phyloP scores from a whole-genome alignment of 179 eudicot species.

The Sideroxylon spinosum region DNA sequence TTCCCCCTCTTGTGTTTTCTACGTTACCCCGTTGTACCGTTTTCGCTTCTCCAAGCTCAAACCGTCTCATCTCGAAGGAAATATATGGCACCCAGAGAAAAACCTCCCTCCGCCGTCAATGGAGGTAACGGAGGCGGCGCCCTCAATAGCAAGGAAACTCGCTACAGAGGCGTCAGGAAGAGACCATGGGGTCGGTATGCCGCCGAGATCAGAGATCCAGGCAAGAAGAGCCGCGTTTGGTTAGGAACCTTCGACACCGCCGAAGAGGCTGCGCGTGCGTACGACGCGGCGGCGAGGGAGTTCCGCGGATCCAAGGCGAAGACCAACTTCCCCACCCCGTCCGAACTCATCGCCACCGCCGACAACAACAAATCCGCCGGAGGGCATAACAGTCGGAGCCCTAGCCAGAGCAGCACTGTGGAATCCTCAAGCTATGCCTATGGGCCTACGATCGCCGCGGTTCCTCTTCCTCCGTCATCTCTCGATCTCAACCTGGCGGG shows the following conservation, averaged over 20 bases:
- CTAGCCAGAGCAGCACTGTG: constrained; percentile 60
- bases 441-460: constrained; percentile 14
- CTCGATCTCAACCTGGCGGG: constrained; percentile 47
- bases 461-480: constrained; percentile 20
- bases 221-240: constrained; percentile 60
- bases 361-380: not conserved
- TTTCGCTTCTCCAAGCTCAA: not conserved
- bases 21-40: too few species aligned
- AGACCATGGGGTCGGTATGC: constrained; percentile 72
- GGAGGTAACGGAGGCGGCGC: constrained; percentile 12
- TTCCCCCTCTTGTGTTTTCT: not conserved
- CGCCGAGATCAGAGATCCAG: constrained; percentile 66
- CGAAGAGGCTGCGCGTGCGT: constrained; percentile 60
- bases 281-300: constrained; percentile 54
- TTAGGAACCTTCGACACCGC: constrained; percentile 71
- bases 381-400: constrained; percentile 22
- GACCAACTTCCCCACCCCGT: constrained; percentile 40
- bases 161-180: constrained; percentile 56
- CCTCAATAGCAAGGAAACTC: constrained; percentile 24
- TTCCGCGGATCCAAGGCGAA: constrained; percentile 66
- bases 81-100: constrained; percentile 35
- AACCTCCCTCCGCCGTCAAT: not conserved
- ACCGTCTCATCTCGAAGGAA: not conserved
- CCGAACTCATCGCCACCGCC: constrained; percentile 1
- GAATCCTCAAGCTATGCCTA: constrained; percentile 38